Conservation (phyloP, 1,284 basidiomycete genomes). For the Neonothopanus nambi region DNA sequence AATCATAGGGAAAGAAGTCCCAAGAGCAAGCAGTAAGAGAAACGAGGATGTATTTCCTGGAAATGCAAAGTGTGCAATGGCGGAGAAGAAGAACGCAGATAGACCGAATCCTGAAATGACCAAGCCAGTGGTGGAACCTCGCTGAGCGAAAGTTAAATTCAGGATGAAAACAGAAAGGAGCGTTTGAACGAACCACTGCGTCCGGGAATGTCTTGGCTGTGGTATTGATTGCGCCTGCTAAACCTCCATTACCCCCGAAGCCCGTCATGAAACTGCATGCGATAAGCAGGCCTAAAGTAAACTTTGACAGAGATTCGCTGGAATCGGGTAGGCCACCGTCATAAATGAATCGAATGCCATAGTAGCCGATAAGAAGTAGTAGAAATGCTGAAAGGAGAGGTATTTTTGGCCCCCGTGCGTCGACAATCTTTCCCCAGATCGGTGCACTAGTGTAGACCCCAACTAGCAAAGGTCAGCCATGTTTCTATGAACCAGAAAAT, state of each 20-base stretch:
- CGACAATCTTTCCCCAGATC: slow-evolving; percentile 66
- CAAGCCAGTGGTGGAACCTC: slow-evolving; percentile 71
- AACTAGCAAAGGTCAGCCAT: slow-evolving; percentile 35
- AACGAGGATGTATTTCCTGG: slow-evolving; percentile 74
- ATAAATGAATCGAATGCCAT: slow-evolving; percentile 65
- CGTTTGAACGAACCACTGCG: slow-evolving; percentile 38
- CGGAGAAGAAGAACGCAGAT: slow-evolving; percentile 80
- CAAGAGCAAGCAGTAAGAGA: slow-evolving; percentile 67
- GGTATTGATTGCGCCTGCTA: slow-evolving; percentile 57
- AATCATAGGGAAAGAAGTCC: slow-evolving; percentile 70
- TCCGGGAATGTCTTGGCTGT: slow-evolving; percentile 69
- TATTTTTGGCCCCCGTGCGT: slow-evolving; percentile 56
- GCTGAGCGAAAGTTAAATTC: slow-evolving; percentile 32
- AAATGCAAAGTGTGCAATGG: slow-evolving; percentile 63
- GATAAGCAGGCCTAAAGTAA: slow-evolving; percentile 43
- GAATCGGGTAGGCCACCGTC: slow-evolving; percentile 43
- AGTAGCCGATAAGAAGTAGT: slow-evolving; percentile 60
- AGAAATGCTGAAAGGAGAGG: slow-evolving; percentile 46
- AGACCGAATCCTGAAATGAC: slow-evolving; percentile 85
- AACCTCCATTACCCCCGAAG: slow-evolving; percentile 59
- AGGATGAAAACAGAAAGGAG: background rate
- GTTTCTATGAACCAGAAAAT: background rate
- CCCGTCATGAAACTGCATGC: slow-evolving; percentile 60
- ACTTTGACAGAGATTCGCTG: slow-evolving; percentile 23
- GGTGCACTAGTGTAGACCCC: slow-evolving; percentile 57